These are phyloP conservation scores for Debaryomyces robertsiae DNA, from an alignment of 1,139 yeast genomes.

Conservation along the genomic window DNA sequence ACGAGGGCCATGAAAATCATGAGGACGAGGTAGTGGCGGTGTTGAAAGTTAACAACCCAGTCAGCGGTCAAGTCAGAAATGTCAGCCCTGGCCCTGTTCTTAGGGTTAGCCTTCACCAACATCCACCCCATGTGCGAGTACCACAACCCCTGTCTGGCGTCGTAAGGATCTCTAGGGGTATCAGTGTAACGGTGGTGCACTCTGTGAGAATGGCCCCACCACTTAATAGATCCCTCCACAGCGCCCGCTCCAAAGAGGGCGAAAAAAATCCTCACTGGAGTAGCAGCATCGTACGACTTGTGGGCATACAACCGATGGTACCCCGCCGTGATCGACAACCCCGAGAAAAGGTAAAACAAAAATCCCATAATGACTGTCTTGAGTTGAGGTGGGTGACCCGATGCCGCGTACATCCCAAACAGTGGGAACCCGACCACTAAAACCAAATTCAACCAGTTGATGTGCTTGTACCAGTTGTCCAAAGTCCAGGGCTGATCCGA, in stretches of 20 bases:
- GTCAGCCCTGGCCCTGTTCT: conserved; percentile 93
- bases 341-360: conserved; percentile 67
- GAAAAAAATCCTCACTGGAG: conserved; percentile 69
- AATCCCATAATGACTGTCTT: conserved; percentile 66
- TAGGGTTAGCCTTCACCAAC: conserved; percentile 91
- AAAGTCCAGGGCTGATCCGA: conserved; percentile 91
- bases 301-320: conserved; percentile 80
- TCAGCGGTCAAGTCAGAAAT: conserved; percentile 89
- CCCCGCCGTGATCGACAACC: conserved; percentile 89
- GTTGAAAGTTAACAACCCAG: conserved; percentile 90
- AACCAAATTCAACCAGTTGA: conserved; percentile 91
- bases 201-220: conserved; percentile 99
- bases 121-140: conserved; percentile 98
- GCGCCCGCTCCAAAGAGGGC: conserved; percentile 94
- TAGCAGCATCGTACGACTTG: conserved; percentile 76
- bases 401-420: conserved; percentile 58
- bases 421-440: conserved; percentile 74
- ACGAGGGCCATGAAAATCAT: conserved; percentile 70
- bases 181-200: conserved; percentile 97
- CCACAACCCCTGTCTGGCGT: conserved; percentile 95
- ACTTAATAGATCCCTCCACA: conserved; percentile 94
- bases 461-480: conserved; percentile 80
- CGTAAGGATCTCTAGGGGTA: conserved; percentile 95
- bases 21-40: conserved; percentile 77
- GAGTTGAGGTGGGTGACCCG: conserved; percentile 51